Percentiles rank a stretch among this genome's conserved stretches.
phyloP scores from a whole-genome alignment of 1,284 basidiomycete genomes.

The Cutaneotrichosporon dermatis region DNA sequence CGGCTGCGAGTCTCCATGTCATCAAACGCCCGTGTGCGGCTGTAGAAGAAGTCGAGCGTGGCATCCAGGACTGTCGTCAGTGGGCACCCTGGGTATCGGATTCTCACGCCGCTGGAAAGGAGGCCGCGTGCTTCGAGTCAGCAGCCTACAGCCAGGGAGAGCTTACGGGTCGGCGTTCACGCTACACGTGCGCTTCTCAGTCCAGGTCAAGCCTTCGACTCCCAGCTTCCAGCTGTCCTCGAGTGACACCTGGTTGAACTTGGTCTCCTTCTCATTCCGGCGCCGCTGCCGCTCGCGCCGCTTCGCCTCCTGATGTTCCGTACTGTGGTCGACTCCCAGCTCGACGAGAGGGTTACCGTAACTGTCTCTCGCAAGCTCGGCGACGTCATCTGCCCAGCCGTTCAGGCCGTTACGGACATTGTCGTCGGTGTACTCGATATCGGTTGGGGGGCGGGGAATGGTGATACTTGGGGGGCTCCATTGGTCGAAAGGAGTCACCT shows the following conservation, averaged over 20 bases:
- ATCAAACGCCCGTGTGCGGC: slow-evolving; percentile 27
- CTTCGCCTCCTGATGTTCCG: neutral
- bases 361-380: slow-evolving; percentile 5
- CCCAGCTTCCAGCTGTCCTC: slow-evolving; percentile 37
- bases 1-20: slow-evolving; percentile 10
- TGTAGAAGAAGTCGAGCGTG: slow-evolving; percentile 29
- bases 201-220: slow-evolving; percentile 18
- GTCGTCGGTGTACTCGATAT: slow-evolving; percentile 1
- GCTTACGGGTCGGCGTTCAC: too few relatives aligned
- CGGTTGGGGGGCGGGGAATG: neutral
- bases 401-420: slow-evolving; percentile 1
- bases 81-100: neutral
- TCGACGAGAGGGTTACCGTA: slow-evolving; percentile 7
- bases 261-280: neutral
- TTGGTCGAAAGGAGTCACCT: slow-evolving; percentile 5
- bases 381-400: slow-evolving; percentile 3
- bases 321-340: neutral
- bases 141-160: too few relatives aligned
- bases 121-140: slow-evolving; percentile 22
- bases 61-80: slow-evolving; percentile 31
- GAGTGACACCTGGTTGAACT: slow-evolving; percentile 3
- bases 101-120: slow-evolving; percentile 36
- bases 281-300: neutral
- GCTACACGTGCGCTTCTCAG: slow-evolving; percentile 23
- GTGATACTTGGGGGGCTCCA: slow-evolving; percentile 4